Base-by-base conservation (phyloP, 2,329 filamentous ascomycete genomes). In the Colletotrichum magnum region DNA sequence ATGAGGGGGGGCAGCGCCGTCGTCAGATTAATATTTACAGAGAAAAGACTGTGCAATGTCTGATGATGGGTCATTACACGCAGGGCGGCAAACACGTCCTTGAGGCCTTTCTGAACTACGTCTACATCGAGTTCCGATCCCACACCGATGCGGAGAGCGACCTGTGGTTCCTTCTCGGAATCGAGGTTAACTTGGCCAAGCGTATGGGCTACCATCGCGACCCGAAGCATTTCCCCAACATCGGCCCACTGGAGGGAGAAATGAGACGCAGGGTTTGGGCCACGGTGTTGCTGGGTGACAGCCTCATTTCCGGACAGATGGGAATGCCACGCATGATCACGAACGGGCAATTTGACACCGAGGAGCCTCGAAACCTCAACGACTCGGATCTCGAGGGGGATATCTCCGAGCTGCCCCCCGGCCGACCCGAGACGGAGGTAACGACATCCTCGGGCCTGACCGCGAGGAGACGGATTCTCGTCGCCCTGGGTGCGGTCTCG, bases 191-290 rank as follows among this genome's bases (percentile, higher is more conserved):
- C 7, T 58, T 83, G 1, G 77, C 77, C 39, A 73, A 83, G 69
- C 78, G 77, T 5, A 81, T 81, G 80, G 82, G 80, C 0, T 83
- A 84, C 62, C 84, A 87, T 68, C 73, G 82, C 61, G 85, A 86
- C 66, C 77, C 82, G 0, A 78, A 75, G 5, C 78, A 83, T 54
- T 85, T 84, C 70, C 74, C 76, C 0, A 75, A 73, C 6, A 79
- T 86, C 28, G 78, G 79, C 0, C 74, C 77, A 0, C 83, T 85
- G 43, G 71, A 80, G 0, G 78, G 79, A 2, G 84, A 86, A 71
- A 86, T 86, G 82, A 77, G 85, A 21, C 76, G 82, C 36, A 76
- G 84, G 1, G 72, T 81, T 0, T 86, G 84, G 84, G 75, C 79
- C 6, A 75, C 79, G 0, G 73, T 85, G 4, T 74, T 79, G 16